These are phyloP conservation scores for Extremus antarcticus DNA, from an alignment of 495 filamentous ascomycete genomes.

Conservation along the genomic window DNA sequence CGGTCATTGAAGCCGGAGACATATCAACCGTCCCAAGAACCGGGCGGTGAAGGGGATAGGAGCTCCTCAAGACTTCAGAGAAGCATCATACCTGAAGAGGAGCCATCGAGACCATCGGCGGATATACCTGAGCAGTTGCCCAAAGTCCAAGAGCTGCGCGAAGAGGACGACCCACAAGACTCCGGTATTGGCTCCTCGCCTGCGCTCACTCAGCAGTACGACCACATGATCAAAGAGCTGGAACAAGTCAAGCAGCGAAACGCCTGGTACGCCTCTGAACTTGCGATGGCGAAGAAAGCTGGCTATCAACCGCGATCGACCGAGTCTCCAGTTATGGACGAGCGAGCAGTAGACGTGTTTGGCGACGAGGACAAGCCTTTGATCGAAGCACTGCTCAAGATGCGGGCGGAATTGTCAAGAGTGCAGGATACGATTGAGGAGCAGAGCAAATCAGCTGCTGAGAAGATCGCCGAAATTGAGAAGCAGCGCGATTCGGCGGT, in stretches of 20 bases:
- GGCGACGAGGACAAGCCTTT: conserved; percentile 84
- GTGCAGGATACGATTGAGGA: conserved; percentile 80
- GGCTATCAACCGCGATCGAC: conserved; percentile 67
- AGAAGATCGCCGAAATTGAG: conserved; percentile 83
- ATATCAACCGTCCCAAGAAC: conserved; percentile 13
- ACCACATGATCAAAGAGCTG: conserved; percentile 66
- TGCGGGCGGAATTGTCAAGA: conserved; percentile 72
- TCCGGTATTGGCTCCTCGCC: conserved; percentile 30
- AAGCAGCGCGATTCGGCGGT: conserved; percentile 86
- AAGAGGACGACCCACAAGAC: conserved; percentile 23
- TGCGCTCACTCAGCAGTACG: conserved; percentile 31
- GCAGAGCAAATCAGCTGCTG: conserved; percentile 72
- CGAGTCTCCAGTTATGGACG: conserved; percentile 63
- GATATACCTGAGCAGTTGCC: conserved; percentile 1
- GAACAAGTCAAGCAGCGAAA: conserved; percentile 73
- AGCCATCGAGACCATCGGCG: not conserved
- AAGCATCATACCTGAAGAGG: not conserved
- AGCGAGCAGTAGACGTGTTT: conserved; percentile 62
- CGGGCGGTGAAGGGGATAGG: not conserved
- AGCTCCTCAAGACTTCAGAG: not conserved
- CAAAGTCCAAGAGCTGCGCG: conserved; percentile 4
- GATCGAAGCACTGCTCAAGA: conserved; percentile 82
- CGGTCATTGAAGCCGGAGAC: conserved; percentile 12
- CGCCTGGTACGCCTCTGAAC: conserved; percentile 93
- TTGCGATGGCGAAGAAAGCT: conserved; percentile 77